phyloP scores from a whole-genome alignment of 345 rosid genomes.

The Dimocarpus longan region DNA sequence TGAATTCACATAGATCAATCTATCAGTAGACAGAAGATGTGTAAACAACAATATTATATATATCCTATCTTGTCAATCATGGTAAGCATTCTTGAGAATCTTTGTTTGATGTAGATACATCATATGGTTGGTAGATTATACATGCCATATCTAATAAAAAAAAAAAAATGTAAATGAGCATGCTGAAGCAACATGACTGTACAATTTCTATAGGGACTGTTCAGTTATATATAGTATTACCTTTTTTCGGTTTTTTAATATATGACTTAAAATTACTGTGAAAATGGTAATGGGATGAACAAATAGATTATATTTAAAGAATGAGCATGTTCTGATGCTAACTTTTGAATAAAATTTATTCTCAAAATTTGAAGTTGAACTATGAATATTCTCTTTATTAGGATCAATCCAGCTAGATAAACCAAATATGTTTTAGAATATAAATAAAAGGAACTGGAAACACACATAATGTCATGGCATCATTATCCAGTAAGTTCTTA shows the following conservation, averaged over 20 bases:
- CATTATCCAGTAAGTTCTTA: constrained; percentile 35
- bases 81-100: neutral
- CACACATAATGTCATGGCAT: neutral
- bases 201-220: neutral
- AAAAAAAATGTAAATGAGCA: neutral
- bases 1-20: neutral
- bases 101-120: neutral
- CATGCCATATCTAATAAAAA: too few species aligned
- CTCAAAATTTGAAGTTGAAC: neutral
- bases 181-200: neutral
- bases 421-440: constrained; percentile 3
- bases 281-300: neutral
- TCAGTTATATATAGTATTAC: neutral
- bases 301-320: neutral
- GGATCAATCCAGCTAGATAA: neutral
- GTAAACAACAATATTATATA: neutral
- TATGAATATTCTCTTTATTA: neutral
- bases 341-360: neutral
- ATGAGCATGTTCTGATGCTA: neutral
- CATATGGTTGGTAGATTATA: neutral
- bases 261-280: too few species aligned
- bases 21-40: neutral
- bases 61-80: neutral
- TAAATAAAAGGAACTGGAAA: neutral
- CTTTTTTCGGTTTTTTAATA: too few species aligned